phyloP scores from a whole-genome alignment of 2,329 filamentous ascomycete genomes.

The Colletotrichum tanaceti region DNA sequence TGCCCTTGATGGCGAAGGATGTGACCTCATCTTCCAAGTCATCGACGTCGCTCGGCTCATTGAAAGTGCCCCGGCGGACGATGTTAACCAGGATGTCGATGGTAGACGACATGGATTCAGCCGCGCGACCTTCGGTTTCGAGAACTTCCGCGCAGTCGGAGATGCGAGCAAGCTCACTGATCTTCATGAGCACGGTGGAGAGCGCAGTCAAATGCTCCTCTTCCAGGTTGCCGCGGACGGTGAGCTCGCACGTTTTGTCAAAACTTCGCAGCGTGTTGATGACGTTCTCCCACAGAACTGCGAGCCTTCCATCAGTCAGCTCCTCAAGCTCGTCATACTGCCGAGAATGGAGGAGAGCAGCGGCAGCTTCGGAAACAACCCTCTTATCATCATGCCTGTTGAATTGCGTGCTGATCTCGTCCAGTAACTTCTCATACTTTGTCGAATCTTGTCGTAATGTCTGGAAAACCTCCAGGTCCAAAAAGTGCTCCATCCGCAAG shows the following conservation, averaged over 20 bases:
- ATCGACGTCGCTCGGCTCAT: conserved; percentile 76
- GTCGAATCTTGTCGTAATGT: conserved; percentile 88
- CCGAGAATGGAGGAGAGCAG: conserved; percentile 85
- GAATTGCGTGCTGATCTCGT: conserved; percentile 95
- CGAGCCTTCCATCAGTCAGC: conserved; percentile 81
- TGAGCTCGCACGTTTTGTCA: conserved; percentile 77
- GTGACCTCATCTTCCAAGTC: conserved; percentile 84
- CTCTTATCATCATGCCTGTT: conserved; percentile 88
- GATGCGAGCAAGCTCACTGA: conserved; percentile 83
- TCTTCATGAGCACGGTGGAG: conserved; percentile 79
- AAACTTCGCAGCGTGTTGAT: conserved; percentile 79
- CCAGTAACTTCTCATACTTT: conserved; percentile 82
- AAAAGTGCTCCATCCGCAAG: conserved; percentile 83
- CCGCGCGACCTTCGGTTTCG: conserved; percentile 68
- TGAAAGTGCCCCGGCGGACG: conserved; percentile 77
- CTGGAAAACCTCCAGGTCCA: conserved; percentile 89
- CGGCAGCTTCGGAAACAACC: conserved; percentile 85
- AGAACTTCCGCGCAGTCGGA: conserved; percentile 81
- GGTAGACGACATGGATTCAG: conserved; percentile 61
- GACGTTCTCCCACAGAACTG: conserved; percentile 86
- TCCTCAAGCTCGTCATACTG: conserved; percentile 91
- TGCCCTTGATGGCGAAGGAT: conserved; percentile 78
- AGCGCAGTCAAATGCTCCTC: conserved; percentile 75
- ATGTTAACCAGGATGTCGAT: conserved; percentile 79
- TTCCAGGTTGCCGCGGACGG: conserved; percentile 75